Percentiles rank a stretch among this genome's conserved stretches.
Conservation (phyloP, 108 stramenopile genomes). For the Nannochloropsis gaditana region DNA sequence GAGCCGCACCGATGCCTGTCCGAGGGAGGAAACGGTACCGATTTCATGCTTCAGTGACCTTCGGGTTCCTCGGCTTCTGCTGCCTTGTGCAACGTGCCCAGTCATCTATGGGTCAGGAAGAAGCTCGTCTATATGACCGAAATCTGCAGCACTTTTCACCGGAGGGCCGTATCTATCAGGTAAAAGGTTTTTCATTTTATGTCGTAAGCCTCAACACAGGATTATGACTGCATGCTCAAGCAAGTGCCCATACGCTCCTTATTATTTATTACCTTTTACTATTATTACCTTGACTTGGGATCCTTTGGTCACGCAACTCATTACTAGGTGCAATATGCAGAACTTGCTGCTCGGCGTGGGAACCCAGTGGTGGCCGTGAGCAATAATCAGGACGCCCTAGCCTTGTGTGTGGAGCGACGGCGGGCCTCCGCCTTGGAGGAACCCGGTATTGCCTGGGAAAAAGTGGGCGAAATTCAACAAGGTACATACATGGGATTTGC, state of each 20-base stretch:
- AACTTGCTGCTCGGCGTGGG: neutral
- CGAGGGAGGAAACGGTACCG: too few relatives aligned
- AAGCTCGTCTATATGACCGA: constrained; percentile 8
- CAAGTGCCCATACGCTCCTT: too few relatives aligned
- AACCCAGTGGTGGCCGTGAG: neutral
- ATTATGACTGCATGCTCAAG: too few relatives aligned
- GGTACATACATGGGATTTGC: neutral
- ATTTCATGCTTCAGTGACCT: too few relatives aligned
- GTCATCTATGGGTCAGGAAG: constrained; percentile 10
- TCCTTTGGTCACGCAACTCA: too few relatives aligned
- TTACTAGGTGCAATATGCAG: neutral
- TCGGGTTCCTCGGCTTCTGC: too few relatives aligned
- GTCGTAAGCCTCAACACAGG: too few relatives aligned
- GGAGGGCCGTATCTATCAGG: constrained; percentile 8
- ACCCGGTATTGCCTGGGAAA: neutral
- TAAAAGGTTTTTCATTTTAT: neutral
- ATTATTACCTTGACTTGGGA: too few relatives aligned
- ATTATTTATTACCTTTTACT: too few relatives aligned
- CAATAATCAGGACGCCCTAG: constrained; percentile 2
- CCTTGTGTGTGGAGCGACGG: neutral
- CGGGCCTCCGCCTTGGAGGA: neutral
- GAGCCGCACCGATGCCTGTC: too few relatives aligned
- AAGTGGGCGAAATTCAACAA: neutral
- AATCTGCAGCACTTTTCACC: constrained; percentile 4
- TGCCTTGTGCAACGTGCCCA: too few relatives aligned